Evolutionary conservation across 2,329 filamentous ascomycete species (phyloP), one percentile per base, ranked within the genome.

Genomic region (Neofusicoccum umdonicola): DNA sequence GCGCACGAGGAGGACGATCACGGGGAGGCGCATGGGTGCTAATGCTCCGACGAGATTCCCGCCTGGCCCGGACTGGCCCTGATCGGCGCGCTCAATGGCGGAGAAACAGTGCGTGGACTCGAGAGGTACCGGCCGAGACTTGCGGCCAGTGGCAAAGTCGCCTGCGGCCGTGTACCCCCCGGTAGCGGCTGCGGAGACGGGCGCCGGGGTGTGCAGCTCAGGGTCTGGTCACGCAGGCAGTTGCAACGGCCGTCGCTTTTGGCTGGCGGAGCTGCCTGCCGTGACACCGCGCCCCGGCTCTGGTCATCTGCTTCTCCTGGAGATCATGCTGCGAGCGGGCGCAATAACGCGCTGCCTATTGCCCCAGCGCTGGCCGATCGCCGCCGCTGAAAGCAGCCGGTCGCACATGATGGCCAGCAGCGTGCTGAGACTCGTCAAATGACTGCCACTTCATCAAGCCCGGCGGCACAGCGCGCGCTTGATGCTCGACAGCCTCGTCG

Each of bases 231-330:
- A 63, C 37, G 61, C 61, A 52, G 51, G 48, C 47, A 50, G 45
- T 51, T 41, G 15, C 58, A 51, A 62, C 58, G 58, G 45, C 39
- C 57, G n/a, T 47, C 39, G 56, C 39, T 11, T 19, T 31, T 62
- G 39, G 17, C 35, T 41, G 39, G 47, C 61, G 34, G 62, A 44
- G 50, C 39, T 39, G 62, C 12, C 50, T 56, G 9, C 62, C n/a
- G 62, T 64, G 52, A 15, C 62, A 64, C 62, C 51, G 42, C n/a
- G 58, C 42, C 44, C 58, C 27, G 58, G 50, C 27, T 57, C 15
- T 54, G 37, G 63, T 64, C 62, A 64, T 57, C 62, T 64, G 62
- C 61, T 35, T 60, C 42, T 60, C 56, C 56, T 60, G 56, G 58
- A 51, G 45, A 50, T 62, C 45, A 58, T 58, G 54, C 27, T 31